Evolutionary conservation across 495 filamentous ascomycete genomes (phyloP), one percentile per base, ranked within the genome.

Genomic region (Aspergillus steynii): DNA sequence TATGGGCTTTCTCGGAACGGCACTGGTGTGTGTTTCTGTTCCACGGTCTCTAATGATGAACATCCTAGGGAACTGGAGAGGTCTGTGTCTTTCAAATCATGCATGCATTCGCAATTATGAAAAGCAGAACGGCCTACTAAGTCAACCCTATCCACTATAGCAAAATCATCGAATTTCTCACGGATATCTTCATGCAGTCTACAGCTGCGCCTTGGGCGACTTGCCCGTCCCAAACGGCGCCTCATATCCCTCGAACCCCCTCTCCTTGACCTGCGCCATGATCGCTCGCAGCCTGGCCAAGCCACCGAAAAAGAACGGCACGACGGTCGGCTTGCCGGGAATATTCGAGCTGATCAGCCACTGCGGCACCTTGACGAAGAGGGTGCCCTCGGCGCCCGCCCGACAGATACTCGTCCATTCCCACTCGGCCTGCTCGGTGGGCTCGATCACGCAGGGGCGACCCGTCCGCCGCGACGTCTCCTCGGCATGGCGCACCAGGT

Each of bases 401-500:
- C 71, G 49, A 29, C 73, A 71, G 2, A 71, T 64, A 51, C 72
- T 32, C 42, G 72, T 70, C 82, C 82, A 85, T n/a, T 59, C 51
- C 53, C 77, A 69, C 60, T 80, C 77, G 4, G 76, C 79, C 57
- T 77, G 69, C 46, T 64, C 62, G 7, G 69, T 78, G n/a, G 77
- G 61, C 53, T 83, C 75, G 15, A 82, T 62, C 62, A 48, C 57
- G n/a, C 56, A 54, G 14, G 5, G 58, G 1, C 26, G 26, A 3
- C 50, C 51, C 5, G 32, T 31, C 14, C 68, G 71, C 31, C 50
- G 69, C 46, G 77, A 66, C 14, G 67, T 62, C 45, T 81, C 68
- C 31, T 79, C 73, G n/a, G 58, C 55, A 8, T 51, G 53, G 2
- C 32, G 28, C 10, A 65, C 60, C 48, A 59, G n/a, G 4, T 58